Evolutionary conservation across 1,284 basidiomycete species (phyloP).

Genomic region (Coriolopsis trogii): DNA sequence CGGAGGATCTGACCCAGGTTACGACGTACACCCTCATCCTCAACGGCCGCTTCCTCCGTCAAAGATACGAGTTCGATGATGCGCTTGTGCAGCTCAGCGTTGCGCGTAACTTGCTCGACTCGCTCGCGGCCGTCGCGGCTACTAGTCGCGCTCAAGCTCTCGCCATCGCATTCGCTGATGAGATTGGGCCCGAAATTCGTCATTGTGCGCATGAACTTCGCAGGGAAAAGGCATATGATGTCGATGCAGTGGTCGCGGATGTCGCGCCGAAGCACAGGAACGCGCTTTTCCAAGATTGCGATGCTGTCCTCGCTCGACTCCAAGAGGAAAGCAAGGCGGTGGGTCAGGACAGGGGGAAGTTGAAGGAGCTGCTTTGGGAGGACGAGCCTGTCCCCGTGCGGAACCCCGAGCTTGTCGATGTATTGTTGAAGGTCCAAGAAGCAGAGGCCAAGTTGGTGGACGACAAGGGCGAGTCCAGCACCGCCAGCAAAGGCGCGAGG

Average conservation of each 20-base stretch:
- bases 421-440: slow-evolving; percentile 81
- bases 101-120: slow-evolving; percentile 76
- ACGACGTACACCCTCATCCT: slow-evolving; percentile 73
- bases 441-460: slow-evolving; percentile 60
- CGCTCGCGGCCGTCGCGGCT: slow-evolving; percentile 66
- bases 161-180: slow-evolving; percentile 83
- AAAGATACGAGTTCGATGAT: slow-evolving; percentile 77
- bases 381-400: slow-evolving; percentile 84
- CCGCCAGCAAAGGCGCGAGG: slow-evolving; percentile 42
- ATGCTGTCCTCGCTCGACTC: slow-evolving; percentile 57
- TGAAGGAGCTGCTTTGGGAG: slow-evolving; percentile 72
- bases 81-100: slow-evolving; percentile 80
- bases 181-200: slow-evolving; percentile 89
- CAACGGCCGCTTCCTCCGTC: slow-evolving; percentile 75
- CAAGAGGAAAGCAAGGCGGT: slow-evolving; percentile 45
- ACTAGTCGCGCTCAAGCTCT: slow-evolving; percentile 92
- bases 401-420: slow-evolving; percentile 91
- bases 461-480: slow-evolving; percentile 39
- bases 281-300: slow-evolving; percentile 68
- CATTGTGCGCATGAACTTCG: slow-evolving; percentile 92
- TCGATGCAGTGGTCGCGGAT: slow-evolving; percentile 80
- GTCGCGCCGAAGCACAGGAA: slow-evolving; percentile 62
- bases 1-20: slow-evolving; percentile 60
- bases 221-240: slow-evolving; percentile 76
- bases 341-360: slow-evolving; percentile 31